Base-by-base conservation (phyloP, 768 basidiomycete genomes). In the Mycena kentingensis region DNA sequence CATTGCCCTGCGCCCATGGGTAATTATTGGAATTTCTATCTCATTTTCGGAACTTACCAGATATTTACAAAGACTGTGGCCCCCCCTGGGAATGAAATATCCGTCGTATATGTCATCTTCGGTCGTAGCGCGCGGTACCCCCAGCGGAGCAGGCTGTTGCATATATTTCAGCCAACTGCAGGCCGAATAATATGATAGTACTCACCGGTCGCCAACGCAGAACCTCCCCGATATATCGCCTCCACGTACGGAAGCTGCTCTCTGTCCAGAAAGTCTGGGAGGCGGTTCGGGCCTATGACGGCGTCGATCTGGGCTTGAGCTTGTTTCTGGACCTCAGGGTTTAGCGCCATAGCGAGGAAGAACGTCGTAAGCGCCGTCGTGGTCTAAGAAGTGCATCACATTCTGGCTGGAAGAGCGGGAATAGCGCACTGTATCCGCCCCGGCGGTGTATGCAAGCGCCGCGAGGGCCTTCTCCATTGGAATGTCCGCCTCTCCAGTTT, bases 31-130 rank as follows among this genome's bases (percentile, higher is more conserved):
- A 39, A 22, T 24, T 27, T 8, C 24, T 7, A 7, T 5, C 16
- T 4, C 5, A 13, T 28, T 22, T 1, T n/a, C 27, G 4, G n/a
- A 8, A 19, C 52, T 12, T 43, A 72, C 73, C 73, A 75, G 26
- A 67, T 69, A 53, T 75, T 75, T 7, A 63, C 64, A 12, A 76
- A 60, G 34, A 76, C 62, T 12, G 41, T 45, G 2, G n/a, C n/a
- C n/a, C n/a, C n/a, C 69, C 43, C 65, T 66, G 0, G 71, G 71
- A 21, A 72, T 67, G 57, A 59, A 63, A 50, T 64, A 65, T 4
- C 70, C 70, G 2, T 68, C 57, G 22, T 67, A 71, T 5, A 65
- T 53, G 49, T 70, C 70, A 19, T 69, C 67, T 38, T 56, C 51
- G 1, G 38, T 63, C 4, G 63, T 49, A 1, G 60, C 58, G 49